Evolutionary conservation across 768 basidiomycete genomes (phyloP).

Genomic region (Rickenella mellea): DNA sequence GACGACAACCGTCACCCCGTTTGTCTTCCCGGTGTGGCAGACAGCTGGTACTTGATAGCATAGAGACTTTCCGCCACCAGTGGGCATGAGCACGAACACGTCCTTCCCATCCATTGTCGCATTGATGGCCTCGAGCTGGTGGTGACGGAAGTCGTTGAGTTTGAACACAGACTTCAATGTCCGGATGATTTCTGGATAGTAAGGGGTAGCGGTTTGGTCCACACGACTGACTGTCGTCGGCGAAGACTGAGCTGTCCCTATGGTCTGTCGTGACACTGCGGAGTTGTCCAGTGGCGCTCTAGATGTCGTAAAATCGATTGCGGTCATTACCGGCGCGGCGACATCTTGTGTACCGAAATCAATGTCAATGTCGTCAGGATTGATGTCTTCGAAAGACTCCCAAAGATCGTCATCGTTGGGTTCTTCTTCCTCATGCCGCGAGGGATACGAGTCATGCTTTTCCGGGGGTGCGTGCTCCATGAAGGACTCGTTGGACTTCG

Average conservation of each 20-base stretch:
- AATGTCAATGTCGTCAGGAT: slow-evolving; percentile 19
- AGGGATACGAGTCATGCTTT: no score
- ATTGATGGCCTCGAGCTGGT: slow-evolving; percentile 83
- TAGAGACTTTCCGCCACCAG: slow-evolving; percentile 86
- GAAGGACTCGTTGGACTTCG: no score
- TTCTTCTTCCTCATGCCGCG: no score
- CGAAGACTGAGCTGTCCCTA: neutral
- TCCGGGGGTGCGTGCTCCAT: no score
- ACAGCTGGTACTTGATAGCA: slow-evolving; percentile 90
- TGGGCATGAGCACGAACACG: slow-evolving; percentile 94
- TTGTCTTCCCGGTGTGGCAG: slow-evolving; percentile 57
- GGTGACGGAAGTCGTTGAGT: slow-evolving; percentile 59
- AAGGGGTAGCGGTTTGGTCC: slow-evolving; percentile 22
- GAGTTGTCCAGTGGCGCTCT: no score
- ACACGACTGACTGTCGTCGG: slow-evolving; percentile 7
- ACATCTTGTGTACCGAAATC: slow-evolving; percentile 10
- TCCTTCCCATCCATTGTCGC: slow-evolving; percentile 74
- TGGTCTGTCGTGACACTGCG: no score
- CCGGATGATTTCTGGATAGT: slow-evolving; percentile 41
- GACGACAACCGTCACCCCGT: slow-evolving; percentile 82
- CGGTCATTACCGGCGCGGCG: slow-evolving; percentile 6
- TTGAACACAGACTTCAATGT: slow-evolving; percentile 53
- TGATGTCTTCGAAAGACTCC: slow-evolving; percentile 32
- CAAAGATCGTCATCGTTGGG: slow-evolving; percentile 41
- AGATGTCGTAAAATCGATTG: no score